Base-by-base conservation (phyloP, 1,139 yeast species). In the Hemisphaericaspora subhashii region DNA sequence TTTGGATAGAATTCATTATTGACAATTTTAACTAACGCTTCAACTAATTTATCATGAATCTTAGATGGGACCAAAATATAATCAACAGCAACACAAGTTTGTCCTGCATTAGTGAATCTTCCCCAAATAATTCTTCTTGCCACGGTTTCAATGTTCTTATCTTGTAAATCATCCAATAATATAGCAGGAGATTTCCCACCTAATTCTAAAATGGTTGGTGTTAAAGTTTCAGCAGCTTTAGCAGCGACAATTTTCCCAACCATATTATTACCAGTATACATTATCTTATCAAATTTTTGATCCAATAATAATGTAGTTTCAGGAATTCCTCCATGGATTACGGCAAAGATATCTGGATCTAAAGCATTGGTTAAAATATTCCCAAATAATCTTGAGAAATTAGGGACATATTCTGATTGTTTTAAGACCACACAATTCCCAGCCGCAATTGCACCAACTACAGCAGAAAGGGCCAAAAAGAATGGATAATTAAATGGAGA, bases 141-240 rank as follows among this genome's bases (percentile, higher is more conserved):
- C n/a, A 86, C 72, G 0, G 71, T 60, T 15, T 63, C 60, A 37
- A 86, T 48, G 48, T 81, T 73, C 26, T 53, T 53, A 38, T 67
- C 75, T 7, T 51, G 49, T 35, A 77, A 67, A 36, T 75, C 69
- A 33, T 74, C 68, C 38, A 89, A 77, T 9, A 89, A 67, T 47
- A 89, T 72, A 1, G 79, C 86, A 0, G 97, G 97, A 3, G 92
- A 83, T 58, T 89, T 89, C n/a, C 97, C 97, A 37, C 98, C 98
- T 35, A 92, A 72, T 63, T 90, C 98, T 45, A 92, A 72, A 20
- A 86, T 64, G 15, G 76, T 76, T 0, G 98, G 98, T 1, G 96
- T 87, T 52, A 90, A 70, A 27, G 79, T 75, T 61, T 86, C 82
- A 6, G 95, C 95, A 1, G 97, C 97, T 36, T 86, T 86, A 45